Base-by-base conservation (phyloP, 2,329 filamentous ascomycete genomes). In the Macroventuria anomochaeta region DNA sequence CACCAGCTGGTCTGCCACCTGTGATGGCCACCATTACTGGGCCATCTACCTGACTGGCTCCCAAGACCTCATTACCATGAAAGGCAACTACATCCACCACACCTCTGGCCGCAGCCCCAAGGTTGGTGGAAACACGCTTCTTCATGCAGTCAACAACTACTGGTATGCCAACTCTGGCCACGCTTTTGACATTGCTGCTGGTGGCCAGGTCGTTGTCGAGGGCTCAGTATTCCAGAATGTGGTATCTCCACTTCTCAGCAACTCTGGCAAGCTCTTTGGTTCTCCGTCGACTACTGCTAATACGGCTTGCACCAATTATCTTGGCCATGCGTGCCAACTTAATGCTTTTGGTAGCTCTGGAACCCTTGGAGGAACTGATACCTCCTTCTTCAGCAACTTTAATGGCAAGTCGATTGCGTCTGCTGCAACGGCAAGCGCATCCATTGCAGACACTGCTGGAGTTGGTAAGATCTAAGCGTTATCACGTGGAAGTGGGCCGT, bases 91-190 rank as follows among this genome's bases (percentile, higher is more conserved):
- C 74, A 76, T 85, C 64, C 80, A 84, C 76, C 76, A 83, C 68
- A 80, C 79, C 36, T 79, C 76, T 12, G 83, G 83, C 46, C 81
- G 83, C 42, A 74, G 75, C 12, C 83, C 83, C 56, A 85, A 85
- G 74, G 73, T 85, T 10, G 73, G 71, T 53, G 76, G 76, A 12
- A 80, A 80, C 66, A 81, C 82, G 50, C 77, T 83, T 25, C 71
- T 85, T 34, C 83, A 86, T 70, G 80, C 80, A 23, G 81, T 83
- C 68, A 85, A 85, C 80, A 85, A 85, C 77, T 84, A 81, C 77
- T 85, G 76, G 75, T 76, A 82, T 64, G 75, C 79, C 63, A 80
- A 79, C 69, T 68, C 71, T 15, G 82, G 81, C 42, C 83, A 85
- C 70, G 80, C 82, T 10, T 85, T 85, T 65, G 83, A 83, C 53